A percentile compares a stretch with the other conserved stretches of the same genome.
These are phyloP conservation scores for Tetracentron sinense DNA, from an alignment of 164 flowering plant species.

Conservation along the genomic window DNA sequence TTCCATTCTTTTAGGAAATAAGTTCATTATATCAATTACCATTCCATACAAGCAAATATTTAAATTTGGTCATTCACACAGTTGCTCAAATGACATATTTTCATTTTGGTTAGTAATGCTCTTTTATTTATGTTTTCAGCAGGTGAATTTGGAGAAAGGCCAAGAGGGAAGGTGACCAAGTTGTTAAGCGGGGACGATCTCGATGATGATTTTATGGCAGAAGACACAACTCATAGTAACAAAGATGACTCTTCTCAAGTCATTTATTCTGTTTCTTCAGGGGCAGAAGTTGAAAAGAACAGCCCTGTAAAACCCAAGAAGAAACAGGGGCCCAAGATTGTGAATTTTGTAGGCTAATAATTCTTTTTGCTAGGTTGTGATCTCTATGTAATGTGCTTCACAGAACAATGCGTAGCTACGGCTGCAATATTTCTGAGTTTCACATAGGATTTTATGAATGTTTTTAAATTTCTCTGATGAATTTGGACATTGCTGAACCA, in stretches of 20 bases:
- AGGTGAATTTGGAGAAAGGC: conserved; percentile 24
- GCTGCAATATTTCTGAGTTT: too few relatives aligned
- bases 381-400: too few relatives aligned
- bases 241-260: conserved; percentile 13
- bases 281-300: conserved; percentile 16
- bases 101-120: conserved; percentile 1
- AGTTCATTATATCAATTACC: too few relatives aligned
- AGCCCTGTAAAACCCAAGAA: conserved; percentile 42
- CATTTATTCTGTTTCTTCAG: conserved; percentile 11
- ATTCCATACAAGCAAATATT: too few relatives aligned
- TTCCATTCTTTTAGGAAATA: too few relatives aligned
- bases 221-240: conserved; percentile 16
- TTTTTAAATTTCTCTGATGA: too few relatives aligned
- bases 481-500: too few relatives aligned
- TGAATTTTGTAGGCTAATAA: conserved; percentile 68
- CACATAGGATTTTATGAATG: too few relatives aligned
- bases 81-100: too few relatives aligned
- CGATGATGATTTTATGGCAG: conserved; percentile 65
- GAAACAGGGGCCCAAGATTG: conserved; percentile 67
- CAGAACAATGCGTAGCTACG: too few relatives aligned
- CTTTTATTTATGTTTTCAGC: conserved; percentile 24
- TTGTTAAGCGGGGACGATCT: conserved; percentile 80
- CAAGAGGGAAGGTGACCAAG: conserved; percentile 47
- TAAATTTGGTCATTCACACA: too few relatives aligned
- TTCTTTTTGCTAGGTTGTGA: too few relatives aligned